Evolutionary conservation across 495 filamentous ascomycete species (phyloP).

Genomic region (Clavariopsis aquatica): DNA sequence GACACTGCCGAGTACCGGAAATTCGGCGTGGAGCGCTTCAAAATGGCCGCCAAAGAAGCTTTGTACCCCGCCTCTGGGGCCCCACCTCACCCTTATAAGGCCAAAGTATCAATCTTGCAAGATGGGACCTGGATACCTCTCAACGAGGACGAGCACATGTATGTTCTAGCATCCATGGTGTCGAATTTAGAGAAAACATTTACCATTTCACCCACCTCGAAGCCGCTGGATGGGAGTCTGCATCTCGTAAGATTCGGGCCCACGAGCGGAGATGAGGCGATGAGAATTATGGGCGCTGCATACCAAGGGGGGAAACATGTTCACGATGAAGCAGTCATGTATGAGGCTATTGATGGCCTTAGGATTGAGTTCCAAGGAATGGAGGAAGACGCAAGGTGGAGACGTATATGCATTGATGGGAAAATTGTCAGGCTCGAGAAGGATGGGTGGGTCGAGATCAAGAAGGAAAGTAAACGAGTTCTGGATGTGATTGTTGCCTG

Average conservation of each 20-base stretch:
- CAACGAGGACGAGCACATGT: slow-evolving; percentile 58
- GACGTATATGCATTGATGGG: slow-evolving; percentile 86
- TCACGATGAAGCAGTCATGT: slow-evolving; percentile 59
- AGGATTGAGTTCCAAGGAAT: slow-evolving; percentile 65
- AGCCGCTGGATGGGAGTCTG: slow-evolving; percentile 66
- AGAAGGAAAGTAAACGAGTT: slow-evolving; percentile 43
- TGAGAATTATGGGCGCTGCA: slow-evolving; percentile 73
- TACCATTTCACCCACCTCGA: slow-evolving; percentile 69
- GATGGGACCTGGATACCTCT: slow-evolving; percentile 43
- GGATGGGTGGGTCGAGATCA: slow-evolving; percentile 71
- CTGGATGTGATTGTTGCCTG: slow-evolving; percentile 23
- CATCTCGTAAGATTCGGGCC: slow-evolving; percentile 73
- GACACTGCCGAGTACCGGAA: slow-evolving; percentile 76
- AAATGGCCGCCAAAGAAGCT: slow-evolving; percentile 76
- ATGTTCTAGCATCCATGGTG: slow-evolving; percentile 73
- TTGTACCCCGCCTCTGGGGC: slow-evolving; percentile 61
- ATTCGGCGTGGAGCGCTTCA: slow-evolving; percentile 73
- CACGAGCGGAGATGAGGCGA: slow-evolving; percentile 60
- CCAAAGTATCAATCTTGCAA: slow-evolving; percentile 52
- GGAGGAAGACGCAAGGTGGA: slow-evolving; percentile 65
- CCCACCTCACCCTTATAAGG: slow-evolving; percentile 68
- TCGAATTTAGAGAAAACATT: slow-evolving; percentile 79
- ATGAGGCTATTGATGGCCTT: slow-evolving; percentile 64
- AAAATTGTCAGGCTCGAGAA: slow-evolving; percentile 71
- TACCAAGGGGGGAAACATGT: slow-evolving; percentile 77